Evolutionary conservation across 2,329 filamentous ascomycete species (phyloP).

Genomic region (Amylocarpus encephaloides): DNA sequence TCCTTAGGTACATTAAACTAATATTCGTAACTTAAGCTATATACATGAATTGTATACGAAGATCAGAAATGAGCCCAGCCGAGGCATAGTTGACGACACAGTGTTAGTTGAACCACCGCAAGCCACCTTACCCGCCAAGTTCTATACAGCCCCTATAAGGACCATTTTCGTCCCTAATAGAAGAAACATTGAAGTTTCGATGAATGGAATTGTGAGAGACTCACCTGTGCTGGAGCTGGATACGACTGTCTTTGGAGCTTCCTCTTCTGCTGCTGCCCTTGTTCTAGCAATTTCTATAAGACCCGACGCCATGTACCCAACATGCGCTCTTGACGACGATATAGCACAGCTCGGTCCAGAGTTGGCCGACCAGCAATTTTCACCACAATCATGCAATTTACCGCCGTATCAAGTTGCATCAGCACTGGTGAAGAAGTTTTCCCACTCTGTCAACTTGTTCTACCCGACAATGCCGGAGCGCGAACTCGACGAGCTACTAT

Average conservation of each 20-base stretch:
- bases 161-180: too few species aligned
- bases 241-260: neutral
- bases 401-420: neutral
- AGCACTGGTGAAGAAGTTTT: neutral
- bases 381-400: neutral
- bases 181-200: too few species aligned
- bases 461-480: neutral
- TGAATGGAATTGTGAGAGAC: neutral
- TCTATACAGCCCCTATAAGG: too few species aligned
- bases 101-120: too few species aligned
- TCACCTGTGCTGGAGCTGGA: too few species aligned
- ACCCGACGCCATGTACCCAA: neutral
- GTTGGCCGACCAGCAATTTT: too few species aligned
- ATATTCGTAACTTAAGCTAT: neutral
- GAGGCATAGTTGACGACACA: too few species aligned
- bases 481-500: neutral
- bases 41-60: neutral
- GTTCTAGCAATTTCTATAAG: neutral
- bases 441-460: neutral
- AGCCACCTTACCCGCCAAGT: too few species aligned
- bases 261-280: neutral
- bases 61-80: neutral
- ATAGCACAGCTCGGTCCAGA: too few species aligned
- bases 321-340: too few species aligned
- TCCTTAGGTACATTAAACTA: neutral